Conservation (phyloP, 176 grass and related monocot genomes). For the Carex cristatella region DNA sequence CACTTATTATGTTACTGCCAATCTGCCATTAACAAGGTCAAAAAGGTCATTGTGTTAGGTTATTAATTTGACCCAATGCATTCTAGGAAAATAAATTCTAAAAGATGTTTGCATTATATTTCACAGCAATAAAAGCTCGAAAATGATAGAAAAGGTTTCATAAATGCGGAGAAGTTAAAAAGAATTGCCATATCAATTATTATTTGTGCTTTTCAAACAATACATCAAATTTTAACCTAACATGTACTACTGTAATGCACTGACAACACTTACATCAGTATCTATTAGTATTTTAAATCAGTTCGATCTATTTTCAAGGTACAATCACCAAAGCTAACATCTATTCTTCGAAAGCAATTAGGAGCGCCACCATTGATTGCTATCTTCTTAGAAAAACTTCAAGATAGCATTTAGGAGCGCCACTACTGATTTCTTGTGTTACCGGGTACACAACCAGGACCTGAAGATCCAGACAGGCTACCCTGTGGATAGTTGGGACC, state of each 20-base stretch:
- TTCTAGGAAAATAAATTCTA: too few species aligned
- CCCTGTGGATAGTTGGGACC: slow-evolving; percentile 65
- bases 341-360: not conserved
- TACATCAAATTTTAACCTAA: not conserved
- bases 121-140: not conserved
- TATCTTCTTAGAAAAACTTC: not conserved
- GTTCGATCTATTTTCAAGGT: not conserved
- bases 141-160: too few species aligned
- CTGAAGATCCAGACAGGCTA: slow-evolving; percentile 54
- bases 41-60: too few species aligned
- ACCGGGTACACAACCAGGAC: slow-evolving; percentile 51
- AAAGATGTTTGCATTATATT: too few species aligned
- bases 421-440: slow-evolving; percentile 49
- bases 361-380: not conserved
- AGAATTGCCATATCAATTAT: not conserved
- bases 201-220: not conserved
- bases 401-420: slow-evolving; percentile 1
- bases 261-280: not conserved
- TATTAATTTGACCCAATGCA: too few species aligned
- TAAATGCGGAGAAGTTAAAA: too few species aligned
- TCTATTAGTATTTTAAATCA: not conserved
- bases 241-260: not conserved
- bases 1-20: too few species aligned
- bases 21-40: too few species aligned
- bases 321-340: not conserved